Conservation (phyloP, 305 asterid genomes). For the Fraxinus sp. region DNA sequence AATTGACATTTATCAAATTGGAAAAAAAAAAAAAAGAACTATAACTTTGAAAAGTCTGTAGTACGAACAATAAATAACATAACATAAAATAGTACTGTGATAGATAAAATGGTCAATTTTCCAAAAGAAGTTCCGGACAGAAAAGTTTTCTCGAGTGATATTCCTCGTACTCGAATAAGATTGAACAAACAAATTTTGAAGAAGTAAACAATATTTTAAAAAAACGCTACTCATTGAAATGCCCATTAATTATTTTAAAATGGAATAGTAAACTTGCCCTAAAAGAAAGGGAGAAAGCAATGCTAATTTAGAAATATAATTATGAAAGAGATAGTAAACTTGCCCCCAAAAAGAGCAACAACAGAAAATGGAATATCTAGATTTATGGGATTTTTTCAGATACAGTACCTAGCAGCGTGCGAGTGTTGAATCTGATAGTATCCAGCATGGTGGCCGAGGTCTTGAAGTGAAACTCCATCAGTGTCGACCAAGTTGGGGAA, state of each 20-base stretch:
- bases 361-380: neutral
- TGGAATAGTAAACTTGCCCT: neutral
- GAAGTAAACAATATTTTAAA: neutral
- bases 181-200: neutral
- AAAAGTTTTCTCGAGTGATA: neutral
- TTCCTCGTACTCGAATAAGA: neutral
- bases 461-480: constrained; percentile 41
- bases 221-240: neutral
- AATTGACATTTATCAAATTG: neutral
- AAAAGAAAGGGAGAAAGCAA: neutral
- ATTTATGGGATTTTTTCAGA: neutral
- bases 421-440: constrained; percentile 84
- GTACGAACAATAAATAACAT: neutral
- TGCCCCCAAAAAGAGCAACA: neutral
- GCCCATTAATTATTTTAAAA: neutral
- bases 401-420: constrained; percentile 65
- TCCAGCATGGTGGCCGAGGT: constrained; percentile 81
- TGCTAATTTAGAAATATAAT: neutral
- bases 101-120: neutral
- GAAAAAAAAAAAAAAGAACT: neutral
- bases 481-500: constrained; percentile 47
- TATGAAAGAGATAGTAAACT: neutral
- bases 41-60: neutral
- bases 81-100: neutral
- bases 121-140: neutral